Evolutionary conservation across 805 yeast genomes (phyloP).

Genomic region (Metschnikowia reukaufii): DNA sequence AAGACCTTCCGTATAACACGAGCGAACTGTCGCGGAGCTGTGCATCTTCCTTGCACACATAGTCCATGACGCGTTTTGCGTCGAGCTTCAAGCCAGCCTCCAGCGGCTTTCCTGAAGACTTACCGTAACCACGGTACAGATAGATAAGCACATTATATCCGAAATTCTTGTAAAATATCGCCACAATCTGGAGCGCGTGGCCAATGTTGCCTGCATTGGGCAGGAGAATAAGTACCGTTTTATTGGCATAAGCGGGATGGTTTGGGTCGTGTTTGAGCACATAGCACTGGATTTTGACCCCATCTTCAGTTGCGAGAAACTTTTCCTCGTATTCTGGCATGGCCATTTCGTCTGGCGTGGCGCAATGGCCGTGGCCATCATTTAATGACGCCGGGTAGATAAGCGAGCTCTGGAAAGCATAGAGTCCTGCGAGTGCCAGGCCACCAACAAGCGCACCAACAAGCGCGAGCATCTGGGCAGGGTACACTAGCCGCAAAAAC

Average conservation of each 20-base stretch:
- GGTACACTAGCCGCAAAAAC: conserved; percentile 13
- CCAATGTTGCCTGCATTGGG: conserved; percentile 98
- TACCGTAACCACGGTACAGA: conserved; percentile 91
- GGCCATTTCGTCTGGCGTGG: conserved; percentile 70
- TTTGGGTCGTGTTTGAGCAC: conserved; percentile 51
- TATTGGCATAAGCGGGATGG: conserved; percentile 44
- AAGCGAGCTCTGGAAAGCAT: conserved; percentile 59
- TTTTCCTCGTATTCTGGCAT: conserved; percentile 60
- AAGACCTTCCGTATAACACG: conserved; percentile 79
- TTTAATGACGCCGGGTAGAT: conserved; percentile 86
- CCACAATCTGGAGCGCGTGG: conserved; percentile 78
- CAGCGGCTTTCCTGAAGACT: conserved; percentile 69
- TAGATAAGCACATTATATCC: conserved; percentile 78
- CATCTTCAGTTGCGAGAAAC: conserved; percentile 65
- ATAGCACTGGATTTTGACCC: conserved; percentile 64
- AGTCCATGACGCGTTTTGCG: conserved; percentile 69
- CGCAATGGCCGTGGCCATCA: conserved; percentile 69
- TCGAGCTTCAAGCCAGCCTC: conserved; percentile 82
- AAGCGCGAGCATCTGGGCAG: conserved; percentile 30
- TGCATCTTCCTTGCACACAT: conserved; percentile 49
- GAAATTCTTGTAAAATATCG: conserved; percentile 59
- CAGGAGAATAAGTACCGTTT: conserved; percentile 73
- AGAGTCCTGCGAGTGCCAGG: conserved; percentile 51
- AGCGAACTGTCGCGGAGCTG: conserved; percentile 54
- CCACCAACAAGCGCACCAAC: conserved; percentile 47